Percentiles rank a stretch among this genome's conserved stretches.
phyloP scores from a whole-genome alignment of 148 eudicot species.

The Arbutus unedo region DNA sequence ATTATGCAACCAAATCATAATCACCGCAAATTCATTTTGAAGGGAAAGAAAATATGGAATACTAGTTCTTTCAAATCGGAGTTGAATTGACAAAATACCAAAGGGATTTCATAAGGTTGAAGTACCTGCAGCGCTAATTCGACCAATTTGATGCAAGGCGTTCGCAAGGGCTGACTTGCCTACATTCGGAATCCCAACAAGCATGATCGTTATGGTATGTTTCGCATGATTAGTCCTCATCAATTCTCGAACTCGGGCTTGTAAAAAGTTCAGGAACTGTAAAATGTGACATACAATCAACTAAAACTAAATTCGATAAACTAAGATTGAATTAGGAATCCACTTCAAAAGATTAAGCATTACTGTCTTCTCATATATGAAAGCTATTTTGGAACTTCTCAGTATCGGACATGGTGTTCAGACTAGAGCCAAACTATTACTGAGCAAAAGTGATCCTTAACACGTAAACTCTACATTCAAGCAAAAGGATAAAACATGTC shows the following conservation, averaged over 20 bases:
- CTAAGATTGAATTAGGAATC: neutral
- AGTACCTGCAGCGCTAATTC: conserved; percentile 69
- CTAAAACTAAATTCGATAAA: neutral
- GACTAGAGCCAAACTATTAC: neutral
- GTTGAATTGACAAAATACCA: neutral
- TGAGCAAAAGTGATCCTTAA: neutral
- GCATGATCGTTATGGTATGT: conserved; percentile 51
- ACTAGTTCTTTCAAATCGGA: neutral
- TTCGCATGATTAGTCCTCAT: conserved; percentile 33
- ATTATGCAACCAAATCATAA: neutral
- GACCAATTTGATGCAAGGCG: conserved; percentile 80
- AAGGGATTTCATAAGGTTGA: neutral
- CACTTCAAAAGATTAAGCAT: neutral
- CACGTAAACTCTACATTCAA: neutral
- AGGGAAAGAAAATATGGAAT: neutral
- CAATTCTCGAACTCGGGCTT: conserved; percentile 58
- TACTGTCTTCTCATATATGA: neutral
- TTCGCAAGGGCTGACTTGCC: conserved; percentile 88
- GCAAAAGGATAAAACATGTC: neutral
- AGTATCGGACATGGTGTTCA: neutral
- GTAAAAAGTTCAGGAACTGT: conserved; percentile 72
- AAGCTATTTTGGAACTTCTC: neutral
- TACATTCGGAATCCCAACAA: conserved; percentile 78
- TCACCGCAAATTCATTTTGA: neutral
- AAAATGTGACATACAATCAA: conserved; percentile 15